Conservation (phyloP, 1,284 basidiomycete species). For the Ganoderma meredithae region DNA sequence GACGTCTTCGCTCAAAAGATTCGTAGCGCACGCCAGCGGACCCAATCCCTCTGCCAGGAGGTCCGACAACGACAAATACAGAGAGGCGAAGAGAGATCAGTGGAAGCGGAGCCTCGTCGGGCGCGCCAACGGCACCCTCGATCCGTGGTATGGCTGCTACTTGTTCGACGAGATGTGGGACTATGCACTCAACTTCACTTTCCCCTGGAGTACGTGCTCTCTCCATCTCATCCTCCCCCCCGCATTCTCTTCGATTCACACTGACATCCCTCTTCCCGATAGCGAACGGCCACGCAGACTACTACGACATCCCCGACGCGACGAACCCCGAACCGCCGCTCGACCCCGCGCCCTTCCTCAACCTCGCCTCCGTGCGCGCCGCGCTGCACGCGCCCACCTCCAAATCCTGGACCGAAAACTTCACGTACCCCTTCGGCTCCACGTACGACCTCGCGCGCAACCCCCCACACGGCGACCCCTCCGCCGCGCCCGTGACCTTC, state of each 20-base stretch:
- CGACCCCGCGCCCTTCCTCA: slow-evolving; percentile 63
- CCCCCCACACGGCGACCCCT: slow-evolving; percentile 49
- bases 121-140: slow-evolving; percentile 40
- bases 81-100: slow-evolving; percentile 24
- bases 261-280: too few relatives aligned
- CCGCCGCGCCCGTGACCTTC: slow-evolving; percentile 44
- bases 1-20: slow-evolving; percentile 1
- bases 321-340: slow-evolving; percentile 53
- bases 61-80: slow-evolving; percentile 22
- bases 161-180: slow-evolving; percentile 43
- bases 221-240: not conserved
- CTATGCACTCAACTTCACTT: slow-evolving; percentile 47
- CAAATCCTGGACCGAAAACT: slow-evolving; percentile 57
- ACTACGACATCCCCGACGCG: slow-evolving; percentile 64
- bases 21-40: slow-evolving; percentile 10
- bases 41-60: slow-evolving; percentile 14
- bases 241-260: too few relatives aligned
- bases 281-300: slow-evolving; percentile 36
- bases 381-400: slow-evolving; percentile 73
- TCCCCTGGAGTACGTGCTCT: slow-evolving; percentile 66
- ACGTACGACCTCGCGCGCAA: slow-evolving; percentile 29
- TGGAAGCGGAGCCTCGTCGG: slow-evolving; percentile 38
- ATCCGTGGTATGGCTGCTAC: slow-evolving; percentile 45
- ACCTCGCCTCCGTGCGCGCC: slow-evolving; percentile 59
- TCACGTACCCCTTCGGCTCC: slow-evolving; percentile 60